Base-by-base conservation (phyloP, 1,284 basidiomycete species). In the Ustilago bromivora region DNA sequence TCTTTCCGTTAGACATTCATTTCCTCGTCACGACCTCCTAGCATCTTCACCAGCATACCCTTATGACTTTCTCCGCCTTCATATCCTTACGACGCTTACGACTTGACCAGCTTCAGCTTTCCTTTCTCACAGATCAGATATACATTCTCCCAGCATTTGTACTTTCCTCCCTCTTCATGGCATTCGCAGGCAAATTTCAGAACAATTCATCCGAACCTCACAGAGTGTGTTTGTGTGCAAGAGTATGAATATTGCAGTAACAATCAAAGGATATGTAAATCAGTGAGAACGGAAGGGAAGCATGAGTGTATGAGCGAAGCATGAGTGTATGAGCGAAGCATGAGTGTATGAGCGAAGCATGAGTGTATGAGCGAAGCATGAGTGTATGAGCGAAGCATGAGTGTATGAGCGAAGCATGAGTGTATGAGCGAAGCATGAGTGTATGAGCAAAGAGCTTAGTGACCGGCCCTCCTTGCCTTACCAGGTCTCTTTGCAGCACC, bases 401-500 rank as follows among this genome's bases (percentile, higher is more conserved):
- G 41, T 12, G 41, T 34, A 28, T 28, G 23, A 12, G 23, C 8
- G 15, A 19, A 9, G n/a, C 43, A 9, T 46, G 19, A 15, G 5
- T 23, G 46, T 49, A 40, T 40, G 38, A n/a, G 51, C n/a, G 15
- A 23, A 43, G 46, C 28, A n/a, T 15, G 47, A n/a, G 41, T 12
- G 41, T 34, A 28, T 28, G 23, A 12, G 23, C 8, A 19, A 38
- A 28, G 36, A 43, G 9, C n/a, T 61, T 57, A 69, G 46, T 71
- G 62, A 28, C 65, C 65, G 0, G 74, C 74, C 23, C 74, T 60
- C 49, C 74, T 58, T 2, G 74, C 74, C 43, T 77, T 77, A 3
- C 75, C 75, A 1, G 75, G 75, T 6, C 75, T 53, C 56, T 77
- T 77, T 1, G 70, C 71, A 17, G 75, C 75, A 40, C 75, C 75